These are phyloP conservation scores for Chlamydomonas schloesseri DNA, from an alignment of 139 green algal species.

Conservation along the genomic window DNA sequence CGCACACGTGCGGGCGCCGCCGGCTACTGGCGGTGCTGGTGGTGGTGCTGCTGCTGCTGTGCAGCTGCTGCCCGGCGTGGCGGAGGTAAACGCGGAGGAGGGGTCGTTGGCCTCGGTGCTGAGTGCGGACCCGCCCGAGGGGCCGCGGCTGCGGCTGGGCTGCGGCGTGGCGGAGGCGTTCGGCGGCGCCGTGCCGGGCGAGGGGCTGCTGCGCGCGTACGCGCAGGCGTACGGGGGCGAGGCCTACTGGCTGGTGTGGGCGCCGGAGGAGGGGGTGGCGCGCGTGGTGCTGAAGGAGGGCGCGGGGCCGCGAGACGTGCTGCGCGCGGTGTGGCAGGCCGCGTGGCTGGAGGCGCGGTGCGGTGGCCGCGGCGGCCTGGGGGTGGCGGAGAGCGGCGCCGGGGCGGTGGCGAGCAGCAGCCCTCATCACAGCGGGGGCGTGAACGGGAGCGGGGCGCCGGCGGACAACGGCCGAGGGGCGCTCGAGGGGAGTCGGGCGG, in stretches of 20 bases:
- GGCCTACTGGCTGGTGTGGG: slow-evolving; percentile 74
- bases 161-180: slow-evolving; percentile 58
- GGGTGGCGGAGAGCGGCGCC: background rate
- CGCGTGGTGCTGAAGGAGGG: slow-evolving; percentile 71
- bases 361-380: background rate
- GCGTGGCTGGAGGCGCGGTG: slow-evolving; percentile 67
- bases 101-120: slow-evolving; percentile 8
- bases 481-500: no score
- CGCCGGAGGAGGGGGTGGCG: slow-evolving; percentile 28
- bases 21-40: background rate
- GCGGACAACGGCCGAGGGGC: background rate
- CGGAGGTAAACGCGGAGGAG: slow-evolving; percentile 54
- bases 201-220: slow-evolving; percentile 42
- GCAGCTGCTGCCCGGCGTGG: slow-evolving; percentile 44
- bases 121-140: background rate
- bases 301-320: slow-evolving; percentile 18
- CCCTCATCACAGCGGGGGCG: no score
- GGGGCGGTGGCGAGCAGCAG: no score
- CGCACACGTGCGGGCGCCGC: slow-evolving; percentile 39
- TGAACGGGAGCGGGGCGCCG: background rate
- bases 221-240: slow-evolving; percentile 60
- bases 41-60: no score
- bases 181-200: background rate
- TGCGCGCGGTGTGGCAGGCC: slow-evolving; percentile 76
- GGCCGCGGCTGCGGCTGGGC: slow-evolving; percentile 50